Conservation (phyloP, 179 eudicot genomes). For the Camellia oleifera region DNA sequence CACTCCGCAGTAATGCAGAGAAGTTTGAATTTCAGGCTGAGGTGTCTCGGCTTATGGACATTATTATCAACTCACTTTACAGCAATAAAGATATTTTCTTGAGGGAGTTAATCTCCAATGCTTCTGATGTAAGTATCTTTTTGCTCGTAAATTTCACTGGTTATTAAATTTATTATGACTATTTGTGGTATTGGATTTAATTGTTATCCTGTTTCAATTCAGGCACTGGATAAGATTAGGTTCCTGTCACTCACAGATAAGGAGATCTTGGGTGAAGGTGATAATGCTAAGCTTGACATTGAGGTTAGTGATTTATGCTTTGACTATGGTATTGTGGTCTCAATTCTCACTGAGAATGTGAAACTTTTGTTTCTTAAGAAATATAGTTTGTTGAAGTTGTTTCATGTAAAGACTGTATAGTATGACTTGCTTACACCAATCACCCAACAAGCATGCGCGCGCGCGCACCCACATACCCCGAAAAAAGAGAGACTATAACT, state of each 20-base stretch:
- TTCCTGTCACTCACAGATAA: slow-evolving; percentile 90
- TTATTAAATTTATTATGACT: background rate
- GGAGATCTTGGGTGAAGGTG: slow-evolving; percentile 91
- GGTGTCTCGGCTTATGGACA: slow-evolving; percentile 99
- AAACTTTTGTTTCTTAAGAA: background rate
- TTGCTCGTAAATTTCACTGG: background rate
- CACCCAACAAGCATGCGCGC: too few species aligned
- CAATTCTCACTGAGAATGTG: background rate
- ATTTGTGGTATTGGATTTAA: background rate
- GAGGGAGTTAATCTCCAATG: slow-evolving; percentile 97
- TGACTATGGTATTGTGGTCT: background rate
- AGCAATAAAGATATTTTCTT: slow-evolving; percentile 96
- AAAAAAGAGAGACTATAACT: too few species aligned
- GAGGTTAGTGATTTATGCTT: slow-evolving; percentile 43
- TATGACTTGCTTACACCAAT: too few species aligned
- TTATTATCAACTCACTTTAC: slow-evolving; percentile 92
- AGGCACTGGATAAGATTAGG: slow-evolving; percentile 97
- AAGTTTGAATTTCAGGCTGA: slow-evolving; percentile 98
- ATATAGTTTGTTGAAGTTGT: too few species aligned
- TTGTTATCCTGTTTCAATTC: slow-evolving; percentile 14
- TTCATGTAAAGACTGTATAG: too few species aligned
- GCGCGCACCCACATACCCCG: too few species aligned
- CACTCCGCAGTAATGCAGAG: slow-evolving; percentile 81
- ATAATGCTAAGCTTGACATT: slow-evolving; percentile 79
- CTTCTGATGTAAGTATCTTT: slow-evolving; percentile 76